Base-by-base conservation (phyloP, 164 flowering plant genomes). In the Aristolochia californica region DNA sequence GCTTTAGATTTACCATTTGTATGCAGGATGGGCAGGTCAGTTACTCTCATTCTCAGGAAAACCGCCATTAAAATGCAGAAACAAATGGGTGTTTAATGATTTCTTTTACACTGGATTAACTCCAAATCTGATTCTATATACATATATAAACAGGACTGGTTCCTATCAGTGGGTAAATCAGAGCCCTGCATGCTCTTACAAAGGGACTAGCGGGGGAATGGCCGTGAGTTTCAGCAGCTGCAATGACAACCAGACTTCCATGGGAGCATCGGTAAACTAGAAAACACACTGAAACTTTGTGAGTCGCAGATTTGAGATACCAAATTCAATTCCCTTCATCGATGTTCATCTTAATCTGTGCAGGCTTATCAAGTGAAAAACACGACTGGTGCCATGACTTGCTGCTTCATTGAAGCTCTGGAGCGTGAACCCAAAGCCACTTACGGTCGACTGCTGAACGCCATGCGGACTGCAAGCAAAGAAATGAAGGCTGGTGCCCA, bases 191-290 rank as follows among this genome's bases (percentile, higher is more conserved):
- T 84, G 85, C 23, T 52, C 70, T n/a, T 78, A 78, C 78, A 86
- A 82, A 68, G 89, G 94, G 62, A 66, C 87, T 26, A 80, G 55
- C 51, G 94, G 89, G 43, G 94, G 94, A 25, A 84, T 82, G 75
- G 94, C 67, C 43, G 66, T 83, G 57, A 82, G 85, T 23, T 78
- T 86, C 57, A 86, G 94, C 68, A 87, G 87, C 15, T 86, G 94
- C 67, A 85, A 86, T 60, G 94, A 86, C 72, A 62, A 83, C 66
- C 89, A 86, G 70, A 83, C 87, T 47, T 83, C 94, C 44, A 85
- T 89, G 7, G 94, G 82, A 64, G 80, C 94, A 57, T 76, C 88
- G 50, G 93, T 85, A 70, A 72, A 78, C 22, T 47, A 44, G 17
- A 44, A 44, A 13, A 13, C 2, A n/a, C 47, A 21, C 51, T 7